phyloP scores from a whole-genome alignment of 495 filamentous ascomycete species.

The Astrothelium macrocarpum region DNA sequence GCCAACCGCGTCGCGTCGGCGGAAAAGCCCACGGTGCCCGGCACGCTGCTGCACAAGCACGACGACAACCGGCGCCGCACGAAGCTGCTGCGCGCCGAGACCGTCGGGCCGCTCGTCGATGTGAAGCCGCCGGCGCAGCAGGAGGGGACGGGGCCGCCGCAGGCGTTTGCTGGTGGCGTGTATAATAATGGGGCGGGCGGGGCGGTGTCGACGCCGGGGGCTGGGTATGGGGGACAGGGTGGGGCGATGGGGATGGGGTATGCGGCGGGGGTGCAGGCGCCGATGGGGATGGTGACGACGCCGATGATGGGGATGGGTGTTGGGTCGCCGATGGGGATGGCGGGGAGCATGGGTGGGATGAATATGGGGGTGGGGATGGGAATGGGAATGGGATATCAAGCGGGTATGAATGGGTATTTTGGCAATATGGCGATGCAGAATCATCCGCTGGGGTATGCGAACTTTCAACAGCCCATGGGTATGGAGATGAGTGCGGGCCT shows the following conservation, averaged over 20 bases:
- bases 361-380: constrained; percentile 14
- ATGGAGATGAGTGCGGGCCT: constrained; percentile 28
- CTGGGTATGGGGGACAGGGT: constrained; percentile 16
- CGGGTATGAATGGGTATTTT: constrained; percentile 14
- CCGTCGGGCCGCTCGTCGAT: constrained; percentile 22
- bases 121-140: constrained; percentile 7
- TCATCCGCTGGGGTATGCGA: not conserved
- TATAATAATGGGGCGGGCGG: constrained; percentile 45
- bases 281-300: constrained; percentile 20
- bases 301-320: constrained; percentile 24
- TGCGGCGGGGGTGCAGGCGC: not conserved
- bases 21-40: constrained; percentile 16
- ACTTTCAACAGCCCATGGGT: constrained; percentile 9
- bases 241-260: not conserved
- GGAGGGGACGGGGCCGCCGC: constrained; percentile 12
- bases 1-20: constrained; percentile 8
- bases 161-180: constrained; percentile 42
- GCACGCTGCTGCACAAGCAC: constrained; percentile 26
- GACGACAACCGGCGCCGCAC: constrained; percentile 18
- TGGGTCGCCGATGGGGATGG: not conserved
- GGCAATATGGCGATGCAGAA: constrained; percentile 12
- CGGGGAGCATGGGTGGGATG: not conserved
- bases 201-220: constrained; percentile 15
- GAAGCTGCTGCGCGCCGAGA: too few species aligned
- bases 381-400: constrained; percentile 18